Evolutionary conservation across 1,139 yeast genomes (phyloP).

Genomic region (Geotrichum reessii): DNA sequence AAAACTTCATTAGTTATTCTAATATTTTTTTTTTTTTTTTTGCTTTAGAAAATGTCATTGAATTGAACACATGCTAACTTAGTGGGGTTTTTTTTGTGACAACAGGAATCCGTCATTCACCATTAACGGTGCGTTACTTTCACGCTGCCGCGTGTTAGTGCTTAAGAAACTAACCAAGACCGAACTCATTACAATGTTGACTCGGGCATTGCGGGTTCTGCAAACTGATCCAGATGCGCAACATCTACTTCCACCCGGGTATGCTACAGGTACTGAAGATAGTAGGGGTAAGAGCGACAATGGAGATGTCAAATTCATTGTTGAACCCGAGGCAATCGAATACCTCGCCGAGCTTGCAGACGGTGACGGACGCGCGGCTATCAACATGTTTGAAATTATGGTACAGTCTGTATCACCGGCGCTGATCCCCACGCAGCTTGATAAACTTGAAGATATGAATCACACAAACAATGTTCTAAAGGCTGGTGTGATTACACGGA

Average conservation of each 20-base stretch:
- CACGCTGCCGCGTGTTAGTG: slow-evolving; percentile 83
- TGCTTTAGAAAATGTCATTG: no score
- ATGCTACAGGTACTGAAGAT: neutral
- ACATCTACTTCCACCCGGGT: slow-evolving; percentile 18
- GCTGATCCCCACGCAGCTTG: neutral
- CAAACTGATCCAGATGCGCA: slow-evolving; percentile 37
- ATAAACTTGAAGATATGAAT: slow-evolving; percentile 12
- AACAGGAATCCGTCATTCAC: slow-evolving; percentile 77
- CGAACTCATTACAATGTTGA: slow-evolving; percentile 55
- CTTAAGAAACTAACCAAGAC: slow-evolving; percentile 55
- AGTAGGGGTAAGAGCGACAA: neutral
- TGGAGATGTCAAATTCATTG: slow-evolving; percentile 39
- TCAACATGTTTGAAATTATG: slow-evolving; percentile 65
- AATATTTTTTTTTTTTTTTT: neutral
- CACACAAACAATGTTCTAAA: no score
- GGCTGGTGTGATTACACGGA: slow-evolving; percentile 26
- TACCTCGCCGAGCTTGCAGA: slow-evolving; percentile 73
- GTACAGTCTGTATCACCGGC: slow-evolving; percentile 19
- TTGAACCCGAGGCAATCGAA: slow-evolving; percentile 53
- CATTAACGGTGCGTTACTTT: slow-evolving; percentile 76
- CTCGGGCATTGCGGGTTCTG: slow-evolving; percentile 55
- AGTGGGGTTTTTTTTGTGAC: neutral
- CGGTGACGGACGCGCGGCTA: slow-evolving; percentile 84
- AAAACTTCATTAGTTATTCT: no score
- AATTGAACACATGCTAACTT: no score